Base-by-base conservation (phyloP, 352 stramenopile genomes). In the Phytophthora citrophthora region DNA sequence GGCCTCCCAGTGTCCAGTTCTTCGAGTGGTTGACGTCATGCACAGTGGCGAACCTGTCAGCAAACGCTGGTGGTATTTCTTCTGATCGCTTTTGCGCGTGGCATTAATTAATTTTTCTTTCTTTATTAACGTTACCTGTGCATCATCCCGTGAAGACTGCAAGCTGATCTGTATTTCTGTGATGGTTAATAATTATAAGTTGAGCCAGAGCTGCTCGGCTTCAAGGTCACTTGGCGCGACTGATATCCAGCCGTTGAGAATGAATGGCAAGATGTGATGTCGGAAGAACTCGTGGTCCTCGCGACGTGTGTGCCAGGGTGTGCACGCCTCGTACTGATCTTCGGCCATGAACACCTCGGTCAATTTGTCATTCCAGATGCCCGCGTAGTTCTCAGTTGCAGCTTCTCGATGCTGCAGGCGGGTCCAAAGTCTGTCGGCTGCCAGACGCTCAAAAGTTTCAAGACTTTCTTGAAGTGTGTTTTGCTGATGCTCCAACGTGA, bases 301-400 rank as follows among this genome's bases (percentile, higher is more conserved):
- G 16, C 43, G 46, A 18, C 53, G 44, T 29, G 27, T 6, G 24
- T 71, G 57, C 47, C 56, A 68, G 15, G 58, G 54, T 16, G 63
- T 68, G 18, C 81, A 89, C 0, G 74, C 69, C 0, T 64, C 57
- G 32, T 62, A 82, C 18, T 90, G 79, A 11, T 78, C 62, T 4
- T 64, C 23, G 0, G 64, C 66, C 11, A 90, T 40, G 36, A 88
- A 89, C 0, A 68, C 27, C 1, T 61, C 45, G 3, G 34, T 15
- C 3, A 66, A 41, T 31, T 41, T 67, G 15, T 48, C 49, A 18
- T 54, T 61, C 63, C 49, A 67, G 16, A 34, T 27, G 13, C 11
- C 45, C 1, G 32, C 34, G 13, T 45, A 63, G 27, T 40, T 64
- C 24, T 61, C 50, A 12, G 70, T 49, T 3, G 76, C 81, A 32